phyloP scores from a whole-genome alignment of 768 basidiomycete species.

The Peribolospora baueri region DNA sequence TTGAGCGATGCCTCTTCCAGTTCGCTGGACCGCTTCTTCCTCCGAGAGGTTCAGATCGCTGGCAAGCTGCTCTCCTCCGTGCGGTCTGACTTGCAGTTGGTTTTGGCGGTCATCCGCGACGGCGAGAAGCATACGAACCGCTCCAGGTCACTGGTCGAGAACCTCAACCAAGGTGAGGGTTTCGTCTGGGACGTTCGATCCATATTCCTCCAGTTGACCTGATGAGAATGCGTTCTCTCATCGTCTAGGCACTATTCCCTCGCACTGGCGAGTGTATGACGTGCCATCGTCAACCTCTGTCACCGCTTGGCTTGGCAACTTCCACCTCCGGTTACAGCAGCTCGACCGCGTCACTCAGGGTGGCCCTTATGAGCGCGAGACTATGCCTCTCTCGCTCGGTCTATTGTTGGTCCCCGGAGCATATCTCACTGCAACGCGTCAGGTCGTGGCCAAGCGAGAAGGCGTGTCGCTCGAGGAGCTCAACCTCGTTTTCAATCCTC shows the following conservation, averaged over 20 bases:
- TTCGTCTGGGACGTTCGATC: neutral
- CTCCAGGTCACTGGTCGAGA: conserved; percentile 67
- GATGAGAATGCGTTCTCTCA: conserved; percentile 7
- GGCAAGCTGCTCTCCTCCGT: conserved; percentile 53
- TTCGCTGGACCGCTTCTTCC: conserved; percentile 53
- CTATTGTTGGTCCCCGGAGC: conserved; percentile 91
- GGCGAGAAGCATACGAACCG: conserved; percentile 88
- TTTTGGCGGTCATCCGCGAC: conserved; percentile 64
- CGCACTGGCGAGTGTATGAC: conserved; percentile 74
- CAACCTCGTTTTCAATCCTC: conserved; percentile 22
- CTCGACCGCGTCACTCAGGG: conserved; percentile 46
- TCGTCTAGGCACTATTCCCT: conserved; percentile 51
- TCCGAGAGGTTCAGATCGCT: conserved; percentile 62
- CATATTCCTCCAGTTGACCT: neutral
- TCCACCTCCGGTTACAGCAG: conserved; percentile 56
- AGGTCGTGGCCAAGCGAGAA: conserved; percentile 80
- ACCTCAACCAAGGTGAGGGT: conserved; percentile 55
- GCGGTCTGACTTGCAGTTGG: conserved; percentile 51
- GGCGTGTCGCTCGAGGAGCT: conserved; percentile 82
- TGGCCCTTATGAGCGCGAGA: conserved; percentile 38
- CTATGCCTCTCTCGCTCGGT: conserved; percentile 49
- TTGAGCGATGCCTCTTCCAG: conserved; percentile 13
- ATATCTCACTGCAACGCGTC: conserved; percentile 82
- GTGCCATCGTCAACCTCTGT: conserved; percentile 58
- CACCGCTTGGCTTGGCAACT: conserved; percentile 61